Evolutionary conservation across 352 stramenopile species (phyloP).

Genomic region (Phytophthora pisi): DNA sequence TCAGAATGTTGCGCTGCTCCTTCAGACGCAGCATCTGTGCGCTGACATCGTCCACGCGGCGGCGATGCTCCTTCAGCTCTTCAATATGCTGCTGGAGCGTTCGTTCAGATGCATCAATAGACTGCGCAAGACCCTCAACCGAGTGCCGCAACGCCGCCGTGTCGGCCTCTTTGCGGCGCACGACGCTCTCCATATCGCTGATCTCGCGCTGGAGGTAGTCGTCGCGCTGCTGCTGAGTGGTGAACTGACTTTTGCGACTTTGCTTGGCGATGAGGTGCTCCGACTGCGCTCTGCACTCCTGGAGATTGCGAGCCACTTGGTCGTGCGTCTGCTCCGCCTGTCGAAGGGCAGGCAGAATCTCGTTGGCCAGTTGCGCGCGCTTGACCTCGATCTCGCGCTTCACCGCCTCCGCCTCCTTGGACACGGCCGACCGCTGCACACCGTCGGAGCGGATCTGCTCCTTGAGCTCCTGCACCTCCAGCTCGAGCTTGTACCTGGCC

Average conservation of each 20-base stretch:
- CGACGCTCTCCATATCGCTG: constrained; percentile 64
- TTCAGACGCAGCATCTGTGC: constrained; percentile 71
- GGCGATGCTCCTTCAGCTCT: constrained; percentile 61
- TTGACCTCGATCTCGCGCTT: constrained; percentile 61
- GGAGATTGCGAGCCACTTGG: constrained; percentile 76
- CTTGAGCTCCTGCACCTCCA: constrained; percentile 80
- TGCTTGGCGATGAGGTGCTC: constrained; percentile 97
- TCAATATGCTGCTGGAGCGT: constrained; percentile 50
- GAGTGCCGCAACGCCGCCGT: constrained; percentile 42
- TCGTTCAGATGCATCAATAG: constrained; percentile 51
- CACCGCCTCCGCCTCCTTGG: constrained; percentile 62
- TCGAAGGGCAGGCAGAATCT: constrained; percentile 61
- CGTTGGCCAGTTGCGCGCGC: constrained; percentile 50
- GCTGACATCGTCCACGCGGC: constrained; percentile 56
- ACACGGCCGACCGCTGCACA: constrained; percentile 46
- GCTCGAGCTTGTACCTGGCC: constrained; percentile 75
- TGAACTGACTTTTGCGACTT: constrained; percentile 95
- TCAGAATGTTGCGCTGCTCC: constrained; percentile 78
- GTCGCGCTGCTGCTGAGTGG: constrained; percentile 93
- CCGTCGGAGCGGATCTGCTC: constrained; percentile 59
- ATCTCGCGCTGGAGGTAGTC: constrained; percentile 78
- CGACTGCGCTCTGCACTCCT: constrained; percentile 61
- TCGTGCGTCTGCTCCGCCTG: constrained; percentile 77
- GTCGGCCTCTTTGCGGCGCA: constrained; percentile 66
- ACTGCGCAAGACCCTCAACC: constrained; percentile 49